Conservation (phyloP, 768 basidiomycete species). For the Leccinum arenicola region DNA sequence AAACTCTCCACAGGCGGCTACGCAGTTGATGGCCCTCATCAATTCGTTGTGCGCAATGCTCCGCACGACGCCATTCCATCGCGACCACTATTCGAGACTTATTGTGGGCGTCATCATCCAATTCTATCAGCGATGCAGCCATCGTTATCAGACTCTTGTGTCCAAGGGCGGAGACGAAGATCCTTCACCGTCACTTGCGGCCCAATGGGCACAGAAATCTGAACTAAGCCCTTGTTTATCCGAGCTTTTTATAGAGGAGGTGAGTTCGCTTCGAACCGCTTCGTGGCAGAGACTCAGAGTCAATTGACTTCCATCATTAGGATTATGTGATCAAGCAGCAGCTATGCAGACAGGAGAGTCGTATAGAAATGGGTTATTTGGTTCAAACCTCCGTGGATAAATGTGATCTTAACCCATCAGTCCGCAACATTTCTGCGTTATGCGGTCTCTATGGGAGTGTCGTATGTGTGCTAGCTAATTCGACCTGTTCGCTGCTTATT, state of each 20-base stretch:
- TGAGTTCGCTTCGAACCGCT: conserved; percentile 32
- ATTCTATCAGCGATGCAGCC: conserved; percentile 92
- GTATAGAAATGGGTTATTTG: conserved; percentile 70
- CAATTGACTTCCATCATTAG: conserved; percentile 26
- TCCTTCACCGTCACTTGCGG: conserved; percentile 50
- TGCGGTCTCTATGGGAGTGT: conserved; percentile 84
- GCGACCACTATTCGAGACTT: conserved; percentile 91
- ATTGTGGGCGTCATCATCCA: conserved; percentile 94
- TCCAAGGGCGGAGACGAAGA: conserved; percentile 40
- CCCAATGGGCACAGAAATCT: conserved; percentile 82
- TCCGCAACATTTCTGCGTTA: conserved; percentile 69
- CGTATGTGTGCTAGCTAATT: conserved; percentile 44
- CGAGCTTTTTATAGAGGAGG: conserved; percentile 56
- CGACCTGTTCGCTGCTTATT: conserved; percentile 5
- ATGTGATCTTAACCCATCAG: conserved; percentile 66
- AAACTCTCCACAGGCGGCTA: conserved; percentile 60
- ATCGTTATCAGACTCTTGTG: conserved; percentile 77
- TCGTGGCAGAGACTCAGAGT: conserved; percentile 3
- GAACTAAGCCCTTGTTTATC: conserved; percentile 75
- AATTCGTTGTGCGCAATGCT: conserved; percentile 93
- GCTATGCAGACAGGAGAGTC: conserved; percentile 74
- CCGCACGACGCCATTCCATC: conserved; percentile 87
- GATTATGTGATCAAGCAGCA: conserved; percentile 45
- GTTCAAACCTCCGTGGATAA: conserved; percentile 51
- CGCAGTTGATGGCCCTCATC: conserved; percentile 82